phyloP scores from a whole-genome alignment of 371 early-diverging fungal genomes.

The Umbelopsis sp. region DNA sequence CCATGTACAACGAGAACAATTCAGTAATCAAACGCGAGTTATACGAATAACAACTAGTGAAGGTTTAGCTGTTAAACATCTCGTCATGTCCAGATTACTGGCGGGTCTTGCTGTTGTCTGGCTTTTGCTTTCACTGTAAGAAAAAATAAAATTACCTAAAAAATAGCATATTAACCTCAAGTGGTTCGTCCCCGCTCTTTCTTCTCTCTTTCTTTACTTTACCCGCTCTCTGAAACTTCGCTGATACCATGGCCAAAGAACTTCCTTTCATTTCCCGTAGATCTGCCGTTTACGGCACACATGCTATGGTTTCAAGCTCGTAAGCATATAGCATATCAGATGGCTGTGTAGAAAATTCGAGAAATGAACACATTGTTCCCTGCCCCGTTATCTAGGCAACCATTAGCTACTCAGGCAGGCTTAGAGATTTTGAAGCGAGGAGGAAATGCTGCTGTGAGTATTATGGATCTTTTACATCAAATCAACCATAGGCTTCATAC shows the following conservation, averaged over 20 bases:
- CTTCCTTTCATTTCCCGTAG: constrained; percentile 51
- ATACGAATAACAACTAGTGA: neutral
- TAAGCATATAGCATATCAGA: constrained; percentile 21
- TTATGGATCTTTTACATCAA: neutral
- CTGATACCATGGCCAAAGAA: neutral
- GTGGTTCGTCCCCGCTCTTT: neutral
- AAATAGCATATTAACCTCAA: neutral
- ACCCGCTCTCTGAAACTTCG: neutral
- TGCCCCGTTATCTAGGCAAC: constrained; percentile 58
- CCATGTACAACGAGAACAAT: constrained; percentile 22
- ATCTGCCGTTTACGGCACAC: constrained; percentile 48
- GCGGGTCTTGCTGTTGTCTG: too few species aligned
- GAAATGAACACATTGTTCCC: neutral
- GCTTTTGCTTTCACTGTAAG: neutral
- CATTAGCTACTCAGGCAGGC: constrained; percentile 81
- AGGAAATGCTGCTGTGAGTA: constrained; percentile 86
- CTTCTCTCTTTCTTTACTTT: neutral
- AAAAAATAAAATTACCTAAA: neutral
- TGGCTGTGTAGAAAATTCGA: neutral
- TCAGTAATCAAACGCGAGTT: neutral
- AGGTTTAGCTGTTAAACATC: too few species aligned
- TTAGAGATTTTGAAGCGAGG: constrained; percentile 78
- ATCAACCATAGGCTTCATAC: neutral
- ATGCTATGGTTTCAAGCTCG: constrained; percentile 54
- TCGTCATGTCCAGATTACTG: neutral